Evolutionary conservation across 805 yeast species (phyloP), one percentile per base, ranked within the genome.

Genomic region (Teunomyces kruisii): DNA sequence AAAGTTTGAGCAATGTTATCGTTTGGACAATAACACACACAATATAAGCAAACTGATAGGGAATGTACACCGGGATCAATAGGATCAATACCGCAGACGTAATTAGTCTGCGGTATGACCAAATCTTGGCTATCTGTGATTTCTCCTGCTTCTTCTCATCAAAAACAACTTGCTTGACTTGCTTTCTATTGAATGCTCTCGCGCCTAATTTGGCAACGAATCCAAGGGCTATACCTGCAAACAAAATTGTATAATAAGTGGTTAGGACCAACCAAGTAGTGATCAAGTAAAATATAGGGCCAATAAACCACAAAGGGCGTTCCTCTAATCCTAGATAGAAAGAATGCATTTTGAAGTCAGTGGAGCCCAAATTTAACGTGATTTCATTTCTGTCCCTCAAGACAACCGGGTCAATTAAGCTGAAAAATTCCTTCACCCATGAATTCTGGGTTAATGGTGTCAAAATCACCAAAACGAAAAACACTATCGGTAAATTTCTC

Each of bases 41-140:
- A 6, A 81, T 67, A 55, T 76, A 88, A 1, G 88, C 91, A 58
- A 89, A 76, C 59, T 90, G 96, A 57, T 83, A 90, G 0, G 97
- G 97, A 10, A 88, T 66, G 57, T 83, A 86, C 17, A 84, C 64
- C 26, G 82, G 68, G 3, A 86, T 84, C 38, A 58, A 32, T 15
- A 74, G 60, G 0, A 70, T 49, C 2, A 80, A 48, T 9, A 83
- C 52, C 0, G 72, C 35, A 0, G 67, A 46, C 3, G 71, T 62
- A 1, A 74, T 66, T n/a, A 72, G 5, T 1, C 53, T 46, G 15
- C 52, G 50, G 24, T 40, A 33, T 3, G 45, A 28, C 45, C 45
- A 40, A 5, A 35, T 13, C 38, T 35, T 22, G 10, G 29, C 14
- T 26, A 36, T 17, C 7, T n/a, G 29, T 12, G 15, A n/a, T 16